Evolutionary conservation across 208 protist species (phyloP), one percentile per base, ranked within the genome.

Genomic region (Lotmaria passim): DNA sequence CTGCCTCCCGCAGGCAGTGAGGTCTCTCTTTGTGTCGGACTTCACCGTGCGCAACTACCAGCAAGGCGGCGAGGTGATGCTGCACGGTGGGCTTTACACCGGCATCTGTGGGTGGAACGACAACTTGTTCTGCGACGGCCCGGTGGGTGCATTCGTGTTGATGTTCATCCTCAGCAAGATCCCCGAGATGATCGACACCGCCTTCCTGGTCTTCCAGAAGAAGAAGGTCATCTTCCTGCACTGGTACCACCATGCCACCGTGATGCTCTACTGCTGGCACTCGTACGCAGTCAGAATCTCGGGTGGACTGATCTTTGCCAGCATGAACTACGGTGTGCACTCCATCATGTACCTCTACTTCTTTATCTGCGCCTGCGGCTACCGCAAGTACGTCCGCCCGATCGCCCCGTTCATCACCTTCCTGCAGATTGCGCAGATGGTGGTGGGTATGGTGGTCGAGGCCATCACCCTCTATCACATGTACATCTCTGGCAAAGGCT

Each of bases 261-360:
- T 95, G 23, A 82, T 96, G 64, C 73, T 97, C 21, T 98, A 94
- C 81, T 98, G 92, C 81, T 98, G 93, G 94, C 84, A 95, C 62
- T 83, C 90, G 0, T 94, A 85, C 41, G 51, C 72, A 7, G 26
- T 50, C 15, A 48, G 58, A 0, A 91, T 92, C 36, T 62, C 72
- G 12, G 68, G 76, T 64, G 93, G 93, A 7, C 55, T 96, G 19
- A 79, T 84, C 65, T 98, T 97, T 55, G 86, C 87, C 14, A 75
- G 81, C 17, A 97, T 98, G 93, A 98, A 98, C 78, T 95, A 96
- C 79, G 75, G 61, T n/a, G 94, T 98, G 34, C 97, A 98, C 83
- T 82, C 87, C 11, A 76, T 98, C 77, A 98, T 98, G 96, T 98
- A 98, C 79, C 75, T 85, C 3, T 98, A 98, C 80, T 98, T 97